Percentiles rank a stretch among this genome's conserved stretches.
Evolutionary conservation across 306 rosid species (phyloP).

Genomic region (Cyamopsis tetragonoloba): DNA sequence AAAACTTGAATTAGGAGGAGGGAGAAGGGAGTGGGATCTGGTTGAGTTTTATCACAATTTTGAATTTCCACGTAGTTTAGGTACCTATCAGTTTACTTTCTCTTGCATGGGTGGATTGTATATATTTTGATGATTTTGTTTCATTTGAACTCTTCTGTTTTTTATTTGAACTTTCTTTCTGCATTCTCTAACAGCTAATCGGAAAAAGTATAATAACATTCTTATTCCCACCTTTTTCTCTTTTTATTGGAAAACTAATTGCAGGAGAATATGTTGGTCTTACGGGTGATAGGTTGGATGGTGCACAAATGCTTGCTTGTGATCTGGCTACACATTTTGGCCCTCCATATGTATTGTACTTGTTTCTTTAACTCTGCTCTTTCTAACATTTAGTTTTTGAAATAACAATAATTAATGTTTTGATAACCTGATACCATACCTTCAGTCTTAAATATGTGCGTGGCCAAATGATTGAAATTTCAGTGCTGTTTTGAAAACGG

Average conservation of each 20-base stretch:
- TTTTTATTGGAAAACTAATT: slow-evolving; percentile 25
- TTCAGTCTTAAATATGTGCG: too few relatives aligned
- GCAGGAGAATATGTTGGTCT: slow-evolving; percentile 98
- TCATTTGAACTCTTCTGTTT: not conserved
- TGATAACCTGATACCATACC: too few relatives aligned
- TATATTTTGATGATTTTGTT: not conserved
- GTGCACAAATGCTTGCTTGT: slow-evolving; percentile 92
- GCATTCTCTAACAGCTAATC: slow-evolving; percentile 14
- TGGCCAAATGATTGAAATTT: too few relatives aligned
- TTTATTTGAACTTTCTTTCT: not conserved
- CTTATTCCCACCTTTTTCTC: not conserved
- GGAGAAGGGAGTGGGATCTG: not conserved
- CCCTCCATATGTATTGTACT: slow-evolving; percentile 54
- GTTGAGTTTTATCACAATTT: too few relatives aligned
- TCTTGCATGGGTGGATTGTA: slow-evolving; percentile 10
- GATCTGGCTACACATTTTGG: slow-evolving; percentile 98
- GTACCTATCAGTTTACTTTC: too few relatives aligned
- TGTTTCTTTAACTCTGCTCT: slow-evolving; percentile 11
- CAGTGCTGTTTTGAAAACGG: too few relatives aligned
- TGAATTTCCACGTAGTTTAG: too few relatives aligned
- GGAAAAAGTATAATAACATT: not conserved
- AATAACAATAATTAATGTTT: too few relatives aligned
- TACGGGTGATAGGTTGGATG: slow-evolving; percentile 87
- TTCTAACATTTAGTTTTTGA: not conserved
- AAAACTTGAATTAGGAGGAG: not conserved